Base-by-base conservation (phyloP, 164 flowering plant genomes). In the Vitis amurensis region DNA sequence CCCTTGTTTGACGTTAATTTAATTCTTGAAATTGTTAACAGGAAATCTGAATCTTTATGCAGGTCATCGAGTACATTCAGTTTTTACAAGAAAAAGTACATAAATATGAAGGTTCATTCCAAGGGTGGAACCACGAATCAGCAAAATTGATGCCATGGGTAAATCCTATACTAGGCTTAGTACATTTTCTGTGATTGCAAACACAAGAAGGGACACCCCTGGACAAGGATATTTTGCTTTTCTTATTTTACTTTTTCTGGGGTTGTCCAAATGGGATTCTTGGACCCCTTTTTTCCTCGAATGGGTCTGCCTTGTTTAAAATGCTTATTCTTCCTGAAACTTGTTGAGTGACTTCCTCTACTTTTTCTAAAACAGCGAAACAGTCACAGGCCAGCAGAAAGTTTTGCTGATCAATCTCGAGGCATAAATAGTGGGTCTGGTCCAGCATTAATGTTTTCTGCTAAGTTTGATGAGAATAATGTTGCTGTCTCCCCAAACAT, bases 11-110 rank as follows among this genome's bases (percentile, higher is more conserved):
- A 12, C n/a, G 16, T 9, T 51, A 64, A 8, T 48, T 13, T 14
- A 44, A 27, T 17, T 47, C n/a, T 48, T 71, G 55, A 61, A 65
- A 37, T 61, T 31, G 3, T 14, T 57, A 23, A 53, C 7, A 27
- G 3, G 8, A 55, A 11, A 9, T 53, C 17, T 56, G 17, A 52
- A 69, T 44, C 16, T 30, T 53, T 63, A 37, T 68, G 63, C 77
- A 84, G 87, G 85, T 82, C 5, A 80, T 84, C 15, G 84, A 84
- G 71, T 80, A 84, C 69, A 78, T 84, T 68, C 85, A 84, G 59
- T 80, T 77, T 72, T 74, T 84, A 77, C 85, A 84, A 50, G 85
- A 81, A 64, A 83, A 79, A 63, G 86, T 83, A 5, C 69, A 79
- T 4, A 83, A 77, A 61, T 78, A 78, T 53, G 86, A 80, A 50